Conservation (phyloP, 1,284 basidiomycete genomes). For the Irpex lacteus region DNA sequence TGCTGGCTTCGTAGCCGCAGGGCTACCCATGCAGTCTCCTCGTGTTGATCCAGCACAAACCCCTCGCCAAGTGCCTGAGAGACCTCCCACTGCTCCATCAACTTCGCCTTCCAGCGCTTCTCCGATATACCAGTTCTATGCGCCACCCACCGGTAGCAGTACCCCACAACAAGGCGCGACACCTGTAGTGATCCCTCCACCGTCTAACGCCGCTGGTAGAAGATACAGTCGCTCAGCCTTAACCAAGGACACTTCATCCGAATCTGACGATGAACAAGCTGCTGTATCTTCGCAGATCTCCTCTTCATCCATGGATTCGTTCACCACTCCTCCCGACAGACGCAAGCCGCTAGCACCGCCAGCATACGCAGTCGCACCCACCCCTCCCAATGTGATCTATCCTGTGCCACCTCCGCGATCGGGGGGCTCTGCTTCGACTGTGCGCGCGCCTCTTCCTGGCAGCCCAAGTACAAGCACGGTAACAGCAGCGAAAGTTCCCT, state of each 20-base stretch:
- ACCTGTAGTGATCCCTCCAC: conserved; percentile 14
- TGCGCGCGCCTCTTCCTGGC: conserved; percentile 18
- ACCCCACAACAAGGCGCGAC: conserved; percentile 4
- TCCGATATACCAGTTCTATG: conserved; percentile 8
- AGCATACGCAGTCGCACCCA: conserved; percentile 15
- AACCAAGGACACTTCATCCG: conserved; percentile 9
- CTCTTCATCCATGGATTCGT: conserved; percentile 13
- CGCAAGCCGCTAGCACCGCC: conserved; percentile 1
- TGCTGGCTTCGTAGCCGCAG: conserved; percentile 30
- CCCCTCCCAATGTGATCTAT: conserved; percentile 16
- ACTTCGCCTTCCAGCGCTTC: conserved; percentile 3
- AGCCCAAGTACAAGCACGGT: conserved; percentile 14
- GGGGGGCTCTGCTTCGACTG: conserved; percentile 9
- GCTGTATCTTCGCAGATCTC: conserved; percentile 6
- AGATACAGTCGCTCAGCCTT: conserved; percentile 15
- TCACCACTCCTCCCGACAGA: conserved; percentile 17
- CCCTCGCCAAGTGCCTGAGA: neutral
- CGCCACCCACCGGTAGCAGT: conserved; percentile 13
- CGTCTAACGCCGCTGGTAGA: conserved; percentile 1
- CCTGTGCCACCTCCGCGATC: conserved; percentile 8
- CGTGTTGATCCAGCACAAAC: conserved; percentile 1
- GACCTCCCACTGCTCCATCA: conserved; percentile 7
- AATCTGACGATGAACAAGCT: neutral
- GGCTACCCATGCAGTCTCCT: conserved; percentile 15
- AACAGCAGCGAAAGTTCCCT: conserved; percentile 8